A percentile compares a stretch with the other conserved stretches of the same genome.
Evolutionary conservation across 345 rosid genomes (phyloP).

Genomic region (Eucalyptus virginea): DNA sequence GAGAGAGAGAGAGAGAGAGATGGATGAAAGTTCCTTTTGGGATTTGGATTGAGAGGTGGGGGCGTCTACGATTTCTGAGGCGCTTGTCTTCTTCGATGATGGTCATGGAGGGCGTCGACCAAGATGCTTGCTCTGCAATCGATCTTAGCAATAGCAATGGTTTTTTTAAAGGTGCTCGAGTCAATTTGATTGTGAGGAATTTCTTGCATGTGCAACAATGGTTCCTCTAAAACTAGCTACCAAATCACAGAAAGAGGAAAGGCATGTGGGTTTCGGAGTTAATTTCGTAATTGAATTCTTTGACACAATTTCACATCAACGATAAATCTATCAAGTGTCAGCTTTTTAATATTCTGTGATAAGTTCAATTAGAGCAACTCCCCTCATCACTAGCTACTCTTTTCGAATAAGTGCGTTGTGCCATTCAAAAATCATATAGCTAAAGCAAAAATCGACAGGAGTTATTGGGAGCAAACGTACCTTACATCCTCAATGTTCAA

Average conservation of each 20-base stretch:
- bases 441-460: background rate
- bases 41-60: background rate
- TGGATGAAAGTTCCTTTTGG: background rate
- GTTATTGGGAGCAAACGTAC: background rate
- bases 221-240: background rate
- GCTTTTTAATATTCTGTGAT: background rate
- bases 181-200: background rate
- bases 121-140: background rate
- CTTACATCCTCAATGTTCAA: background rate
- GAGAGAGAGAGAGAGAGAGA: background rate
- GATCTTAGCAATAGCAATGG: background rate
- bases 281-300: background rate
- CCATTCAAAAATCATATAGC: background rate
- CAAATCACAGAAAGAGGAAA: background rate
- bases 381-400: background rate
- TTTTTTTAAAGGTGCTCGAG: background rate
- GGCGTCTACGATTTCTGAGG: background rate
- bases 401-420: background rate
- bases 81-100: background rate
- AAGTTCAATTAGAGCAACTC: background rate
- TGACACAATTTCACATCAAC: background rate
- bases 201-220: background rate
- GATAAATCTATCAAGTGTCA: background rate
- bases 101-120: background rate
- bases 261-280: background rate